phyloP scores from a whole-genome alignment of 345 rosid genomes.

The Acer negundo region DNA sequence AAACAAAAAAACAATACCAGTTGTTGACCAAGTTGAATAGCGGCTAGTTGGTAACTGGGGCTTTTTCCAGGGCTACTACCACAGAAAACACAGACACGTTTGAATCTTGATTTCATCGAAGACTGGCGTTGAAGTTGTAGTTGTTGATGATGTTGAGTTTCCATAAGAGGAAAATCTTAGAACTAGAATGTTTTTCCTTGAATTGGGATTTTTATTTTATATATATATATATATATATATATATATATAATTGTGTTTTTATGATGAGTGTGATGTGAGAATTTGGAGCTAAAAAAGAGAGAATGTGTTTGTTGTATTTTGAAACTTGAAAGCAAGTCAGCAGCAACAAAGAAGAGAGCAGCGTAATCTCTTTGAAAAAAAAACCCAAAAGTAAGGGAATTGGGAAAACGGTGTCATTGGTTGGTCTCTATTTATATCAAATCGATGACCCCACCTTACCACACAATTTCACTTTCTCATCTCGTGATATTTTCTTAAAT shows the following conservation, averaged over 20 bases:
- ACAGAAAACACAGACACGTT: slow-evolving; percentile 69
- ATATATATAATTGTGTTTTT: too few relatives aligned
- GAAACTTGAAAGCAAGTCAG: neutral
- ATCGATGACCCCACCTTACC: slow-evolving; percentile 22
- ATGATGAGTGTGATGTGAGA: neutral
- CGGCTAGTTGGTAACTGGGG: slow-evolving; percentile 71
- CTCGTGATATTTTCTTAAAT: slow-evolving; percentile 3
- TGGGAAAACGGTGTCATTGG: slow-evolving; percentile 21
- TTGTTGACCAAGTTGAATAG: slow-evolving; percentile 67
- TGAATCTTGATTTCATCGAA: slow-evolving; percentile 54
- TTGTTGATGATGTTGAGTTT: slow-evolving; percentile 38
- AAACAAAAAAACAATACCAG: slow-evolving; percentile 37
- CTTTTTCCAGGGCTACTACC: slow-evolving; percentile 77
- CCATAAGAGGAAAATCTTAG: slow-evolving; percentile 37
- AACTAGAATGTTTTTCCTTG: neutral
- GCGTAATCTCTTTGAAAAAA: slow-evolving; percentile 24
- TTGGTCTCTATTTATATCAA: slow-evolving; percentile 35
- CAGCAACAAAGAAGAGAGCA: neutral
- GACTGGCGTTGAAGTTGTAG: slow-evolving; percentile 27
- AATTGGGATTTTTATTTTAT: neutral
- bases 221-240: too few relatives aligned
- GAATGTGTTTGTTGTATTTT: slow-evolving; percentile 18
- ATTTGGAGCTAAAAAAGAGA: slow-evolving; percentile 5
- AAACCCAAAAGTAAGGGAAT: slow-evolving; percentile 30
- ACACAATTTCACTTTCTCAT: slow-evolving; percentile 22